Evolutionary conservation across 2,329 filamentous ascomycete species (phyloP).

Genomic region (Xylaria sp.): DNA sequence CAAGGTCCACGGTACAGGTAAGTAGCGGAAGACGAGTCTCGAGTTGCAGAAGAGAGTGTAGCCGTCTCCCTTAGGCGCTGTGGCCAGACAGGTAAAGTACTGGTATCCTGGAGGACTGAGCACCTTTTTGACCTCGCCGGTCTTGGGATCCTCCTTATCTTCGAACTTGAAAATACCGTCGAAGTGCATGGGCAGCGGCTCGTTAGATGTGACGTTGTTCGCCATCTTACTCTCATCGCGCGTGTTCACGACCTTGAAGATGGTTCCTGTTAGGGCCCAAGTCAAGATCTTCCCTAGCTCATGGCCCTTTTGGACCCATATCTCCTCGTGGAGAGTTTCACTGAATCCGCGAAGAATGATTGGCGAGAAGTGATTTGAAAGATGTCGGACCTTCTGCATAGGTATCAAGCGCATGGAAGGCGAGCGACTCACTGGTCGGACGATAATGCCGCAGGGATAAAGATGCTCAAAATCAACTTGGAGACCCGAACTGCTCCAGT

Average conservation of each 20-base stretch:
- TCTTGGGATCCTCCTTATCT: background rate
- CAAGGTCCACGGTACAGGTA: slow-evolving; percentile 9
- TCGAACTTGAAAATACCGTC: slow-evolving; percentile 24
- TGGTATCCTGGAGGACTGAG: slow-evolving; percentile 20
- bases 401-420: slow-evolving; percentile 24
- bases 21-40: slow-evolving; percentile 18
- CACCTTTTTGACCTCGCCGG: slow-evolving; percentile 16
- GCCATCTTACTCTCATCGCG: slow-evolving; percentile 17
- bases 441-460: slow-evolving; percentile 21
- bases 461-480: slow-evolving; percentile 24
- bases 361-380: slow-evolving; percentile 27
- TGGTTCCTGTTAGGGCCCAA: slow-evolving; percentile 17
- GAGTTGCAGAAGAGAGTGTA: slow-evolving; percentile 30
- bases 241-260: slow-evolving; percentile 18
- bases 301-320: slow-evolving; percentile 18
- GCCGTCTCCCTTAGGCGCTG: slow-evolving; percentile 22
- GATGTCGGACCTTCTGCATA: slow-evolving; percentile 22
- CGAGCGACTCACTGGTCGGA: slow-evolving; percentile 17
- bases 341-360: slow-evolving; percentile 22
- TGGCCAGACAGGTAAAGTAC: slow-evolving; percentile 16
- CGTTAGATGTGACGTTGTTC: slow-evolving; percentile 17
- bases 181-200: slow-evolving; percentile 22
- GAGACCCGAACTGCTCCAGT: slow-evolving; percentile 14
- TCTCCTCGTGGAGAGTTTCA: slow-evolving; percentile 17
- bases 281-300: slow-evolving; percentile 16